phyloP scores from a whole-genome alignment of 768 basidiomycete genomes.

The Boletus rubescentipes region DNA sequence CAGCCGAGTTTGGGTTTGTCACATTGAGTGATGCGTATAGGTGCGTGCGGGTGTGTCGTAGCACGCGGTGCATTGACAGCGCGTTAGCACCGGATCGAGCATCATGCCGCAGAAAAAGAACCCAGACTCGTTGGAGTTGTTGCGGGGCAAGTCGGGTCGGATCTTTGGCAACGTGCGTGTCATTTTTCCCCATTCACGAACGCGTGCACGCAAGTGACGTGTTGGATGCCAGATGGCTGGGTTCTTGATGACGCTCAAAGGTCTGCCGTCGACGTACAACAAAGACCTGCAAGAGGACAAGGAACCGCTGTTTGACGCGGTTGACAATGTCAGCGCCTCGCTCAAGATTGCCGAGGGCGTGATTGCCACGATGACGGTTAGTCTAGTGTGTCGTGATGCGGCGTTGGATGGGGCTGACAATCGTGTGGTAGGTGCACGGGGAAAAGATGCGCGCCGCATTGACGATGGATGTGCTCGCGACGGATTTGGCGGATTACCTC shows the following conservation, averaged over 20 bases:
- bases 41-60: constrained; percentile 39
- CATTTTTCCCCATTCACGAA: not conserved
- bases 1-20: constrained; percentile 96
- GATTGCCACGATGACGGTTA: constrained; percentile 82
- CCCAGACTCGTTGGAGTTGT: constrained; percentile 91
- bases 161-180: constrained; percentile 82
- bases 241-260: constrained; percentile 96
- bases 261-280: constrained; percentile 97
- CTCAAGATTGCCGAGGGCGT: constrained; percentile 95
- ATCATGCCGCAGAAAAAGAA: constrained; percentile 99
- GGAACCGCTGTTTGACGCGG: constrained; percentile 93
- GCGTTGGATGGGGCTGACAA: not conserved
- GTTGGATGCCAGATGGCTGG: constrained; percentile 74
- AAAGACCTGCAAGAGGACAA: constrained; percentile 99
- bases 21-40: constrained; percentile 97
- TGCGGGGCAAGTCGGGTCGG: constrained; percentile 93
- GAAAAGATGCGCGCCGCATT: constrained; percentile 88
- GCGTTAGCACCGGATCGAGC: constrained; percentile 87
- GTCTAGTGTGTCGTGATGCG: constrained; percentile 20
- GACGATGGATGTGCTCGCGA: constrained; percentile 97
- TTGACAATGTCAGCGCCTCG: constrained; percentile 85
- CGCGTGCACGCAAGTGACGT: not conserved
- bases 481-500: constrained; percentile 98
- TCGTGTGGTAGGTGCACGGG: constrained; percentile 64
- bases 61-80: not conserved